Percentiles rank a stretch among this genome's conserved stretches.
phyloP scores from a whole-genome alignment of 116 monocot species.

The Iris pallida region DNA sequence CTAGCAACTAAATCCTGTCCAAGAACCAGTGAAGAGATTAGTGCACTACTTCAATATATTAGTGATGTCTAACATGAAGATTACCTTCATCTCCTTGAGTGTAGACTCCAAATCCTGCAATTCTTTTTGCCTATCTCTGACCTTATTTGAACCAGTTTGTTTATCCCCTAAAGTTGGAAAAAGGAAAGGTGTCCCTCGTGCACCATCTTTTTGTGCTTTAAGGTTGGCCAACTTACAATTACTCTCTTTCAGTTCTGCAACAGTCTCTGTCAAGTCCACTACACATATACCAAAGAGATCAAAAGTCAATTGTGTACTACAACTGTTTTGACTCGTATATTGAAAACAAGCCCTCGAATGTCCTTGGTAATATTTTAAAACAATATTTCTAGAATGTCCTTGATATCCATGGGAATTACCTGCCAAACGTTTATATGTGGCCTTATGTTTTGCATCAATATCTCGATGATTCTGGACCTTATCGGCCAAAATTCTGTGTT shows the following conservation, averaged over 20 bases:
- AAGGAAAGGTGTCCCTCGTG: slow-evolving; percentile 42
- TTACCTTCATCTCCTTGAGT: slow-evolving; percentile 57
- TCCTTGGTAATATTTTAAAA: no score
- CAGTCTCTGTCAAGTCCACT: slow-evolving; percentile 64
- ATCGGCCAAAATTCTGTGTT: slow-evolving; percentile 45
- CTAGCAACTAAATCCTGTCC: slow-evolving; percentile 63
- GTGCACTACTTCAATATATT: no score
- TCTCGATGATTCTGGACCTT: slow-evolving; percentile 56
- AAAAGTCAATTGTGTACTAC: background rate
- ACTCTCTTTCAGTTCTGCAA: slow-evolving; percentile 73
- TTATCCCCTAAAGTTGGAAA: slow-evolving; percentile 63
- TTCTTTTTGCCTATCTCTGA: slow-evolving; percentile 70
- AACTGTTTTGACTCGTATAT: background rate
- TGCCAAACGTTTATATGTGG: slow-evolving; percentile 51
- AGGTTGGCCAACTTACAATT: slow-evolving; percentile 46
- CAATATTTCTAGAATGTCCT: background rate
- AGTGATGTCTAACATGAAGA: background rate
- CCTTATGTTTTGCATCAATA: slow-evolving; percentile 41
- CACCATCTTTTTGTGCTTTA: slow-evolving; percentile 57
- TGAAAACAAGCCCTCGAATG: background rate
- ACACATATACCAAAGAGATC: slow-evolving; percentile 15
- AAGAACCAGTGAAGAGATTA: background rate
- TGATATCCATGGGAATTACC: slow-evolving; percentile 26
- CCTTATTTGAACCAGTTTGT: slow-evolving; percentile 30
- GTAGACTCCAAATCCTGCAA: slow-evolving; percentile 63